Conservation (phyloP, 169 alveolate genomes). For the Eimeria falciformis region DNA sequence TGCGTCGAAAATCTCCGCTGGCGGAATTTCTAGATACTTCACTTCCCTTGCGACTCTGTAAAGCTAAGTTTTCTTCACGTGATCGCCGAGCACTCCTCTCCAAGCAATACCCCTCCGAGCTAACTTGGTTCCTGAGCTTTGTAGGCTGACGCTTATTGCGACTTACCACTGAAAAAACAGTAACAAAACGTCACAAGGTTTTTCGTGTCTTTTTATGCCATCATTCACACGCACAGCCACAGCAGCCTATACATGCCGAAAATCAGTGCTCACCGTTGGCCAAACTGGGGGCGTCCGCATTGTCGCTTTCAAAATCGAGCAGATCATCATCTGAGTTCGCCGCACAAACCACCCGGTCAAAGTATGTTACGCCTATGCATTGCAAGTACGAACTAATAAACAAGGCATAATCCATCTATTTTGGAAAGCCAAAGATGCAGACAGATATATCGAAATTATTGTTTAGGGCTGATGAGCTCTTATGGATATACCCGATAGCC, state of each 20-base stretch:
- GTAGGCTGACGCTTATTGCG: neutral
- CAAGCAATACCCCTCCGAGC: constrained; percentile 7
- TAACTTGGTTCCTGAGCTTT: neutral
- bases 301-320: constrained; percentile 27
- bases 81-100: neutral
- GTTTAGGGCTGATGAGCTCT: too few species aligned
- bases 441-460: neutral
- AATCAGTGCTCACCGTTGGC: neutral
- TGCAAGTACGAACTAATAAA: too few species aligned
- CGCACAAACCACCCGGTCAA: neutral
- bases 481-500: neutral
- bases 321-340: neutral
- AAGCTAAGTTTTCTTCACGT: neutral
- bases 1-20: too few species aligned
- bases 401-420: neutral
- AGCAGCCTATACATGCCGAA: too few species aligned
- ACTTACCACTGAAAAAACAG: neutral
- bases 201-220: neutral
- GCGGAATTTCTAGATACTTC: too few species aligned
- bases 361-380: neutral
- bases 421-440: neutral
- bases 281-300: neutral
- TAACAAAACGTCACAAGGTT: neutral
- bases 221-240: too few species aligned
- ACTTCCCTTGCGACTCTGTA: neutral